A percentile compares a stretch with the other conserved stretches of the same genome.
These are phyloP conservation scores for Eucalyptus lansdowneana DNA, from an alignment of 345 rosid genomes.

Conservation along the genomic window DNA sequence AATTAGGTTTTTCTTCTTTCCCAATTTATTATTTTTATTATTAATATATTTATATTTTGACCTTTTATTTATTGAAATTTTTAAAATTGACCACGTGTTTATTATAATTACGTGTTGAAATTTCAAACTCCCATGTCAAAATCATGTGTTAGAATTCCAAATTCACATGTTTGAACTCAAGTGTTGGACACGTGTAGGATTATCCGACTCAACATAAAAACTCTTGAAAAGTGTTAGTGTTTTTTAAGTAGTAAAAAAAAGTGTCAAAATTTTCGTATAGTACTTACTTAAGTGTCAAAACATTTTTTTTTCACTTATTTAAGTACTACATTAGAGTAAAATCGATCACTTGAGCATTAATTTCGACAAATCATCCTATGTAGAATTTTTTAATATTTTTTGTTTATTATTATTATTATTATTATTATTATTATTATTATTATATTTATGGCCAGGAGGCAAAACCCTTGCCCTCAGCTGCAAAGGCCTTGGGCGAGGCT, in stretches of 20 bases:
- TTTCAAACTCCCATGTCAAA: fast-evolving
- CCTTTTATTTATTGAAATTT: fast-evolving
- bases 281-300: fast-evolving
- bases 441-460: fast-evolving
- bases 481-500: too few relatives aligned
- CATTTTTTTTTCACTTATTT: too few relatives aligned
- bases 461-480: too few relatives aligned
- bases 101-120: fast-evolving
- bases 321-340: fast-evolving
- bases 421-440: too few relatives aligned
- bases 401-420: too few relatives aligned
- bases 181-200: fast-evolving
- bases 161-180: fast-evolving
- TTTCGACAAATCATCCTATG: fast-evolving
- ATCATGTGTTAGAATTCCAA: too few relatives aligned
- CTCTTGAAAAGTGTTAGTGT: fast-evolving
- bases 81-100: too few relatives aligned
- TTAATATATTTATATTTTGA: too few relatives aligned
- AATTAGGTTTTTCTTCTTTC: too few relatives aligned
- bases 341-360: fast-evolving
- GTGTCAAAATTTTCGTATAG: fast-evolving
- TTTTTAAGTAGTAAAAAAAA: fast-evolving
- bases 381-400: too few relatives aligned
- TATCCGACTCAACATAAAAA: fast-evolving
- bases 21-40: too few relatives aligned